Percentiles rank a stretch among this genome's conserved stretches.
Evolutionary conservation across 2,329 filamentous ascomycete species (phyloP).

Genomic region (Fusarium dlaminii): DNA sequence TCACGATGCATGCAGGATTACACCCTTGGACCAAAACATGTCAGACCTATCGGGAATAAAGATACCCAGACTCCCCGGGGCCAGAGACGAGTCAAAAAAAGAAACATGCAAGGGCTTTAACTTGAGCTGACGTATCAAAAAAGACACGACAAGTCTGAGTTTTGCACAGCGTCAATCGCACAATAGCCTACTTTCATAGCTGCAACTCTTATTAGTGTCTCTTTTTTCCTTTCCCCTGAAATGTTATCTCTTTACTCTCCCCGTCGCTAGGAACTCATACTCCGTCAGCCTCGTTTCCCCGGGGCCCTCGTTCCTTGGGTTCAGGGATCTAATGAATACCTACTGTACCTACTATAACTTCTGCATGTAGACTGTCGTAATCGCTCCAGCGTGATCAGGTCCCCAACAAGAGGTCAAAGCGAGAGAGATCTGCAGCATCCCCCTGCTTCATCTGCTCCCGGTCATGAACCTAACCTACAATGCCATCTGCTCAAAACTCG

Average conservation of each 20-base stretch:
- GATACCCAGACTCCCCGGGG: background rate
- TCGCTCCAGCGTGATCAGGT: background rate
- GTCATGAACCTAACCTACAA: background rate
- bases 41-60: background rate
- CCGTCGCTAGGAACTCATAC: background rate
- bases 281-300: background rate
- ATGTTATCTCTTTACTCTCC: background rate
- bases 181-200: background rate
- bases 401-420: constrained; percentile 9
- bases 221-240: background rate
- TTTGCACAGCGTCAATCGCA: background rate
- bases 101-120: constrained; percentile 6
- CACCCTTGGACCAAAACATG: background rate
- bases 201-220: background rate
- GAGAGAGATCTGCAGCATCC: constrained; percentile 31
- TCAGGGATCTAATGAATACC: background rate
- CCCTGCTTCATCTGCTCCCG: background rate
- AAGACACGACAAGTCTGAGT: background rate
- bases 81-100: background rate
- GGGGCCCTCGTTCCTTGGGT: background rate
- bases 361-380: background rate
- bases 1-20: background rate
- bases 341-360: background rate
- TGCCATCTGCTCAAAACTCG: background rate
- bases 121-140: constrained; percentile 6